Percentiles rank a stretch among this genome's conserved stretches.
Evolutionary conservation across 768 basidiomycete genomes (phyloP).

Genomic region (Sarcomyxa edulis): DNA sequence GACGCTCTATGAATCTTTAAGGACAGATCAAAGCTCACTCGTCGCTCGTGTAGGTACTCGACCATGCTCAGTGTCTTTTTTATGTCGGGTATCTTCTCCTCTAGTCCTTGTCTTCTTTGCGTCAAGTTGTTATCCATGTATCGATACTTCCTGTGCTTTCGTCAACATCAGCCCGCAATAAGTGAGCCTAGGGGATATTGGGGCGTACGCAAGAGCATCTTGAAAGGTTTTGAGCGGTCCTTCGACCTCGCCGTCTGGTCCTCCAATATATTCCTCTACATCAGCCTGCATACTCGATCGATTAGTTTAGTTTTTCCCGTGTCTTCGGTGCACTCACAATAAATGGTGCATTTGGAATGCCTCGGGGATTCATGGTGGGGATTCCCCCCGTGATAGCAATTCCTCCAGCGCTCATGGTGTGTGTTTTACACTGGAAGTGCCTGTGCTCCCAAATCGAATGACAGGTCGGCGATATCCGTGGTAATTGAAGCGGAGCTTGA

Average conservation of each 20-base stretch:
- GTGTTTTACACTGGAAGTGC: too few relatives aligned
- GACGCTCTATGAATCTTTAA: neutral
- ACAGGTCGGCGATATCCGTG: too few relatives aligned
- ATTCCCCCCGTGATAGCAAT: too few relatives aligned
- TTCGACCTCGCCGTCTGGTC: slow-evolving; percentile 75
- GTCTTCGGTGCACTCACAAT: slow-evolving; percentile 51
- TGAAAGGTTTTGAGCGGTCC: slow-evolving; percentile 75
- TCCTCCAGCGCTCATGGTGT: too few relatives aligned
- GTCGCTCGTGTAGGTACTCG: slow-evolving; percentile 66
- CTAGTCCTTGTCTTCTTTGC: slow-evolving; percentile 71
- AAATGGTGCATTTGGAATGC: slow-evolving; percentile 94
- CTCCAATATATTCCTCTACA: slow-evolving; percentile 82
- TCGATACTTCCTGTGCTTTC: slow-evolving; percentile 85
- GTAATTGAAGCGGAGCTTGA: too few relatives aligned
- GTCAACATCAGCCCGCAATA: slow-evolving; percentile 13
- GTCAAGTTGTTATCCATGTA: slow-evolving; percentile 92
- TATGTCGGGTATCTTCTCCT: slow-evolving; percentile 96
- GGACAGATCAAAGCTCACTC: slow-evolving; percentile 36
- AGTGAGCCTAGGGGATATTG: slow-evolving; percentile 10
- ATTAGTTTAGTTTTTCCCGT: too few relatives aligned
- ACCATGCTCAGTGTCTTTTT: slow-evolving; percentile 90
- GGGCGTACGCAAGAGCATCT: slow-evolving; percentile 87
- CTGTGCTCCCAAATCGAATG: too few relatives aligned
- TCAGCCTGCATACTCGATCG: slow-evolving; percentile 50
- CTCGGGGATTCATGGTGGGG: slow-evolving; percentile 84